Evolutionary conservation across 78 protist genomes (phyloP), one percentile per base, ranked within the genome.

Genomic region (Dictyostelium firmibasis): DNA sequence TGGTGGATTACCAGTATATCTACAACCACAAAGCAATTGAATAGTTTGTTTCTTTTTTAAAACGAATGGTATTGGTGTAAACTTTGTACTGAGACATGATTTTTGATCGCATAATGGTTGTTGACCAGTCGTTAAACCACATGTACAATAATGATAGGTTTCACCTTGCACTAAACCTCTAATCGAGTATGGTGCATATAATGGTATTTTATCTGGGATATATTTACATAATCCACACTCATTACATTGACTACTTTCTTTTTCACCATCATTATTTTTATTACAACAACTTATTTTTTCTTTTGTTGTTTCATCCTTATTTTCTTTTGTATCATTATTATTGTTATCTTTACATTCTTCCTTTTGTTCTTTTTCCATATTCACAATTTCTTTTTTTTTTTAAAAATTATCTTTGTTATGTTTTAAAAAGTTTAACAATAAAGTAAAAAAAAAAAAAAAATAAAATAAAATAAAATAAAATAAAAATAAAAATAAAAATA

Each of bases 91-190:
- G 3, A 44, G 41, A 86, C 81, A 75, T 36, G 92, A 76, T 25
- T 64, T 35, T 60, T 76, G 67, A 53, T 86, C 94, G 69, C 94
- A 89, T 23, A 89, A 69, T 33, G 94, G 94, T 89, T 89, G 94
- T 60, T 67, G 88, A 31, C 75, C 74, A 9, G 47, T 89, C 11
- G 88, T 89, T 29, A 44, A 10, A 6, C 94, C 94, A 89, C 94
- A 89, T 1, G 94, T 89, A 33, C 94, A 89, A 57, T 89, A 89
- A 7, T 81, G 53, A 33, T 89, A 89, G 1, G 25, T 31, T 43
- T 33, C 74, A 69, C 74, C 72, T 64, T 69, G 82, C 35, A 79
- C 50, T 44, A 89, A 43, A 20, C 86, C 86, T 47, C 82, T 35
- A 1, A 89, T 60, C 3, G 87, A 81, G 23, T 89, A 89, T 10